Base-by-base conservation (phyloP, 2,329 filamentous ascomycete species). In the Aspergillus sp. region DNA sequence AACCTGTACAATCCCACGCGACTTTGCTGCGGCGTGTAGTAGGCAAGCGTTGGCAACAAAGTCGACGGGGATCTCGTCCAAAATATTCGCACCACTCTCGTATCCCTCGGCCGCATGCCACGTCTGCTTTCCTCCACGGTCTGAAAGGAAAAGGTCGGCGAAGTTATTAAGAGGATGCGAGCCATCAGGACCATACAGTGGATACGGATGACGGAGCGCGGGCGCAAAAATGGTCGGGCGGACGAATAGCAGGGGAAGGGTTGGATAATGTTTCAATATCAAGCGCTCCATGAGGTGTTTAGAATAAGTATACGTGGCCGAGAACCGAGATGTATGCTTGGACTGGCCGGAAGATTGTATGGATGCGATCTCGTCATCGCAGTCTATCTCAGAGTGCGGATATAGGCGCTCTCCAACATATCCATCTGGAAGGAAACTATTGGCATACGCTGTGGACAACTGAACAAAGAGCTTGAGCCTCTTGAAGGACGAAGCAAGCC, bases 21-120 rank as follows among this genome's bases (percentile, higher is more conserved):
- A 72, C 8, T 61, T 63, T 12, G 67, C 67, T 6, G 68, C 69
- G 2, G 67, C 66, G 31, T 72, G 70, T 8, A 72, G 40, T 14
- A 72, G 62, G 59, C 68, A 70, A 1, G 67, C 66, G 46, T 71
- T 72, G 27, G 70, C 69, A 15, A 72, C 70, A 31, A 72, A 68
- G 41, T 72, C 70, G 3, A 72, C 70, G 0, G 70, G 70, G 2
- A 72, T 67, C 54, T 72, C 70, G 35, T 72, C 70, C 8, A 72
- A 53, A 33, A 70, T 66, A 37, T 72, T 72, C 19, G 64, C 61
- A 3, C 68, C 70, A 8, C 61, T 67, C 5, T 61, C 61, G 35
- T 68, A 68, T 1, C 70, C 70, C 27, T 66, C 52, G 3, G 70
- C 62, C 0, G 69, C 64, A 44, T 71, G 68, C 70, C 70, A 72